These are phyloP conservation scores for Phytophthora cactorum DNA, from an alignment of 352 stramenopile genomes.

Conservation along the genomic window DNA sequence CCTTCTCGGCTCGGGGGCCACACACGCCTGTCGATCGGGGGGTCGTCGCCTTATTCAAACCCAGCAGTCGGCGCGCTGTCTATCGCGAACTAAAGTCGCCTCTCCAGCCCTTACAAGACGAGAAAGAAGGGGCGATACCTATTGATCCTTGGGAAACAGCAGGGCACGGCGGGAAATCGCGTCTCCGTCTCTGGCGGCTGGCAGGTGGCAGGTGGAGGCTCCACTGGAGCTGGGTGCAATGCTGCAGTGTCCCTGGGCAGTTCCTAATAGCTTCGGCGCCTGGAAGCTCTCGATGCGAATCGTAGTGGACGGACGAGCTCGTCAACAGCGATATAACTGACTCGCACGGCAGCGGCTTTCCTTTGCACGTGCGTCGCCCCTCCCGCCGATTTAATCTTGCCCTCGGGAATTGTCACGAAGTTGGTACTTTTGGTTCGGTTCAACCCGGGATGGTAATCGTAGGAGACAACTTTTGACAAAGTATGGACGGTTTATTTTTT, in stretches of 20 bases:
- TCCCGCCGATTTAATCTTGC: slow-evolving; percentile 2
- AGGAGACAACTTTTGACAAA: not conserved
- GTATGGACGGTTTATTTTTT: not conserved
- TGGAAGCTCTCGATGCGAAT: slow-evolving; percentile 8
- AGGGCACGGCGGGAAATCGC: slow-evolving; percentile 18
- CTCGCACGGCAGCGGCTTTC: slow-evolving; percentile 7
- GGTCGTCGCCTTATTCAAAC: slow-evolving; percentile 26
- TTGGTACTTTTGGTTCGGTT: not conserved
- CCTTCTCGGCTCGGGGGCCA: not conserved
- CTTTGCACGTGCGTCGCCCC: not conserved
- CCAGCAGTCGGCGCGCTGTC: slow-evolving; percentile 31
- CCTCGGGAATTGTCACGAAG: not conserved
- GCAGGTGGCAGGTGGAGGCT: not conserved
- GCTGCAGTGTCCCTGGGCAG: slow-evolving; percentile 1
- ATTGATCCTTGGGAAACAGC: slow-evolving; percentile 29
- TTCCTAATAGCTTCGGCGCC: slow-evolving; percentile 1
- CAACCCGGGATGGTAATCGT: not conserved
- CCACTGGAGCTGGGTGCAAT: not conserved
- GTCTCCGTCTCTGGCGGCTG: slow-evolving; percentile 19
- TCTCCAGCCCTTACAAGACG: slow-evolving; percentile 16
- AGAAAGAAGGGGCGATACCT: slow-evolving; percentile 38
- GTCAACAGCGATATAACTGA: slow-evolving; percentile 21
- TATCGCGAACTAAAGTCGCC: slow-evolving; percentile 28
- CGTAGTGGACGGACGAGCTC: not conserved
- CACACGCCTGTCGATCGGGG: slow-evolving; percentile 17